Evolutionary conservation across 2,329 filamentous ascomycete genomes (phyloP).

Genomic region (Nigrograna mackinnonii): DNA sequence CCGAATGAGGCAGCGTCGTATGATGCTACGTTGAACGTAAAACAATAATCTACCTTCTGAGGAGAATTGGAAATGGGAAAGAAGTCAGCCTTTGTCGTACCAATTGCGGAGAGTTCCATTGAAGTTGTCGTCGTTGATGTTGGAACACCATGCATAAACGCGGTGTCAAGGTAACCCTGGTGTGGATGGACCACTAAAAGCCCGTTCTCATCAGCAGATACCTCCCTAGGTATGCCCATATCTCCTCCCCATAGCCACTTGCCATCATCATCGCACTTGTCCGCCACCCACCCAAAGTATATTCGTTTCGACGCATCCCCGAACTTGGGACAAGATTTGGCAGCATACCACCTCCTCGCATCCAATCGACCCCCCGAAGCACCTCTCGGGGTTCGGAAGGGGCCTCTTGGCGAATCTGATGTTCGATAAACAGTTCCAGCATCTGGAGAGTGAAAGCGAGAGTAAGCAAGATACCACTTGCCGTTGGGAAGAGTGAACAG

Average conservation of each 20-base stretch:
- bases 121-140: neutral
- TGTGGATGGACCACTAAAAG: slow-evolving; percentile 22
- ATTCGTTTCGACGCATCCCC: slow-evolving; percentile 31
- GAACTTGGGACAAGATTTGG: slow-evolving; percentile 29
- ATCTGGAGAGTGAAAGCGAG: slow-evolving; percentile 33
- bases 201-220: slow-evolving; percentile 30
- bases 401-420: slow-evolving; percentile 38
- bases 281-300: slow-evolving; percentile 41
- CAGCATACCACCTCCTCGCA: slow-evolving; percentile 42
- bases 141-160: too few species aligned
- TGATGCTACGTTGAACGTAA: neutral
- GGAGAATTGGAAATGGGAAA: neutral
- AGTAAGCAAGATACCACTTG: slow-evolving; percentile 36
- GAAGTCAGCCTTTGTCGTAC: neutral
- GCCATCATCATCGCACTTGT: slow-evolving; percentile 35
- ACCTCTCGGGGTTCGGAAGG: slow-evolving; percentile 35
- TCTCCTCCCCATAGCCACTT: slow-evolving; percentile 47
- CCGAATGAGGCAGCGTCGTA: slow-evolving; percentile 9
- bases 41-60: too few species aligned
- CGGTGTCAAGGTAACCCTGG: slow-evolving; percentile 5
- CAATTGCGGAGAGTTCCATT: neutral
- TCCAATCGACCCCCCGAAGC: slow-evolving; percentile 37
- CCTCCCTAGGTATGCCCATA: slow-evolving; percentile 33
- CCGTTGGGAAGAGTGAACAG: slow-evolving; percentile 38
- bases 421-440: slow-evolving; percentile 42